phyloP scores from a whole-genome alignment of 2,329 filamentous ascomycete genomes.

The Sarocladium brachiariae region DNA sequence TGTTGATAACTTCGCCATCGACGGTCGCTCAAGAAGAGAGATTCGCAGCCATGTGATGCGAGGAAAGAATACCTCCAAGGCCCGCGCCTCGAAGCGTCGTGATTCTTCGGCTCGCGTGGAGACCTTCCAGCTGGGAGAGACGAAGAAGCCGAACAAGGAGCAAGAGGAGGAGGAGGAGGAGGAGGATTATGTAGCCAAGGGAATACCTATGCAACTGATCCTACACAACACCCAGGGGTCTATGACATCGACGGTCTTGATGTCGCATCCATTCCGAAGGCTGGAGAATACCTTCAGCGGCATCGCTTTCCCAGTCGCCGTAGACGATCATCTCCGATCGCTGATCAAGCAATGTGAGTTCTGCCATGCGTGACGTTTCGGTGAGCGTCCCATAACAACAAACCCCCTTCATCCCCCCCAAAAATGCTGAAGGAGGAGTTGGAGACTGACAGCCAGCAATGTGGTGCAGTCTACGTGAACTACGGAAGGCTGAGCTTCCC shows the following conservation, averaged over 20 bases:
- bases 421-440: no score
- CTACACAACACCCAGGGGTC: not conserved
- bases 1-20: slow-evolving; percentile 11
- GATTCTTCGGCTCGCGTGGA: no score
- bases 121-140: not conserved
- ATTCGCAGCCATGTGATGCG: slow-evolving; percentile 16
- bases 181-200: no score
- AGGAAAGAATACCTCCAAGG: slow-evolving; percentile 13
- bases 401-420: no score
- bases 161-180: not conserved
- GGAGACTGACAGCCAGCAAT: slow-evolving; percentile 4
- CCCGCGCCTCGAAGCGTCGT: slow-evolving; percentile 4
- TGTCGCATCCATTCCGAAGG: not conserved
- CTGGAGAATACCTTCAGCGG: not conserved
- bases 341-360: slow-evolving; percentile 3
- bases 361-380: not conserved
- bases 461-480: slow-evolving; percentile 7
- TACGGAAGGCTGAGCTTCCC: slow-evolving; percentile 7
- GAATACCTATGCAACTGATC: not conserved
- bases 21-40: slow-evolving; percentile 8
- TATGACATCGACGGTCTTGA: not conserved
- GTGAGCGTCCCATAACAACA: no score
- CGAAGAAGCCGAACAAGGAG: not conserved
- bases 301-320: not conserved
- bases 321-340: not conserved